A percentile compares a stretch with the other conserved stretches of the same genome.
Evolutionary conservation across 805 yeast genomes (phyloP).

Genomic region (Yamadazyma paraphyllophila): DNA sequence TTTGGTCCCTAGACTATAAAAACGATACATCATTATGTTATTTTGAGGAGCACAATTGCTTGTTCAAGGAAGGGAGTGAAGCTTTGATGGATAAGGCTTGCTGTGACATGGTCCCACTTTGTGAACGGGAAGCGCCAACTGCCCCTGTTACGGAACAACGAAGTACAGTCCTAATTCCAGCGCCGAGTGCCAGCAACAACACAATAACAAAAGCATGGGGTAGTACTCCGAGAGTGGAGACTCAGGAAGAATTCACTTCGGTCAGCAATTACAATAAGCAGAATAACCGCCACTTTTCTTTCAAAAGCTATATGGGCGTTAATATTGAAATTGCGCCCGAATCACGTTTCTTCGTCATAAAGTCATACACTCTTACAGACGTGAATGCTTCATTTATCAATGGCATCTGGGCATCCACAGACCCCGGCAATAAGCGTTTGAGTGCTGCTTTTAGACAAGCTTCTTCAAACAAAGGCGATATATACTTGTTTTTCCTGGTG

Average conservation of each 20-base stretch:
- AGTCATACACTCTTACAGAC: constrained; percentile 49
- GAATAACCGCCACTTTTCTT: background rate
- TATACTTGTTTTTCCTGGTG: constrained; percentile 56
- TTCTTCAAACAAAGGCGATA: constrained; percentile 17
- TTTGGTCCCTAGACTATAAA: constrained; percentile 19
- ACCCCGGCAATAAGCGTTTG: constrained; percentile 52
- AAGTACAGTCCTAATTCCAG: no score
- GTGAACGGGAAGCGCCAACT: no score
- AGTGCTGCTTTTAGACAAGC: constrained; percentile 39
- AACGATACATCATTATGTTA: background rate
- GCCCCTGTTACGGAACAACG: no score
- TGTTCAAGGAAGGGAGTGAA: no score
- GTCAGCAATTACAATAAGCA: background rate
- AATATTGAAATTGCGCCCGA: constrained; percentile 1
- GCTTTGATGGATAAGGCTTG: no score
- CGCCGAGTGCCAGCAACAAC: no score
- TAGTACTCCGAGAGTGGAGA: no score
- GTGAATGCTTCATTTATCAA: constrained; percentile 48
- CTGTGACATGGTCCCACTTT: no score
- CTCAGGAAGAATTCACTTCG: no score
- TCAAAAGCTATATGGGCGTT: constrained; percentile 12
- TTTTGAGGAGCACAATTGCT: background rate
- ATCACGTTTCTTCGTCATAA: constrained; percentile 49
- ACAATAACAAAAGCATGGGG: no score
- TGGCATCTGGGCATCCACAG: constrained; percentile 60